These are phyloP conservation scores for Ophiostoma ulmi DNA, from an alignment of 2,329 filamentous ascomycete genomes.

Conservation along the genomic window DNA sequence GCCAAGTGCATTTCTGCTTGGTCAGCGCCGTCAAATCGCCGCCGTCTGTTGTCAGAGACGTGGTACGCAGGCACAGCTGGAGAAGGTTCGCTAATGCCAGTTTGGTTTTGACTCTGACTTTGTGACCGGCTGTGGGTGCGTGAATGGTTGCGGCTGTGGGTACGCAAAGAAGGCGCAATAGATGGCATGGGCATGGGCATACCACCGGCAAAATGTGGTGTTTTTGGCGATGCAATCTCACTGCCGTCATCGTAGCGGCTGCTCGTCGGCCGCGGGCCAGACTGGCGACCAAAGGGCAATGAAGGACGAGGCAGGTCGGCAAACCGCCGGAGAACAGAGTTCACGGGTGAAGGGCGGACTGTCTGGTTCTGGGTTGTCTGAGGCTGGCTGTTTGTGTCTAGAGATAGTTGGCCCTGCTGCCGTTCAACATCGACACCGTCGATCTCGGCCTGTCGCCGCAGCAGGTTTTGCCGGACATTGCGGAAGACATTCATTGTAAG, in stretches of 20 bases:
- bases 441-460: constrained; percentile 24
- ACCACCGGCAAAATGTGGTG: constrained; percentile 39
- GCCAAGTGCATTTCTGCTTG: constrained; percentile 47
- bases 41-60: constrained; percentile 21
- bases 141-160: neutral
- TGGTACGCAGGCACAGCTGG: constrained; percentile 22
- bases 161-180: neutral
- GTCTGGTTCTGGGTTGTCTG: neutral
- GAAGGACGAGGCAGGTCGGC: constrained; percentile 30
- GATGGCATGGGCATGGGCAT: constrained; percentile 38
- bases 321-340: constrained; percentile 31
- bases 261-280: constrained; percentile 30
- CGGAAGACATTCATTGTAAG: constrained; percentile 26
- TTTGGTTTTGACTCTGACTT: constrained; percentile 26
- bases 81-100: constrained; percentile 9
- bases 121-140: neutral
- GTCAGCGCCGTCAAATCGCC: constrained; percentile 40
- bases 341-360: constrained; percentile 19
- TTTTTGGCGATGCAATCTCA: constrained; percentile 41
- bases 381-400: constrained; percentile 15
- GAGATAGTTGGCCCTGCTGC: constrained; percentile 24
- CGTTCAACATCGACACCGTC: constrained; percentile 30
- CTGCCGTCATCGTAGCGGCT: constrained; percentile 27
- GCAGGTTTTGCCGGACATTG: constrained; percentile 26
- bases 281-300: constrained; percentile 30